These are phyloP conservation scores for Phoenix roebelenii DNA, from an alignment of 176 grass and related monocot species.

Conservation along the genomic window DNA sequence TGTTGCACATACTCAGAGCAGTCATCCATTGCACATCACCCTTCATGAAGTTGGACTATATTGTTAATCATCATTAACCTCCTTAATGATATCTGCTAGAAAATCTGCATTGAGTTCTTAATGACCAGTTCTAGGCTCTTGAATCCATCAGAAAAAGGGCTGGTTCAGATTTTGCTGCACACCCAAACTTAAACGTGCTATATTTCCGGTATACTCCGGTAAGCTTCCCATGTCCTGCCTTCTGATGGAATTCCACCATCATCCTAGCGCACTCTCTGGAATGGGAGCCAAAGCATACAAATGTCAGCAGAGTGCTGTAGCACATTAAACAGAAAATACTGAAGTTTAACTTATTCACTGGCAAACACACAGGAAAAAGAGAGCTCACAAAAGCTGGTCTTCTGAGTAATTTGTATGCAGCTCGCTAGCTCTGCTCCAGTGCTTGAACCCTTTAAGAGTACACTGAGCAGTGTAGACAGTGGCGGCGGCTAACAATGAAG, in stretches of 20 bases:
- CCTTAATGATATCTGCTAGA: too few relatives aligned
- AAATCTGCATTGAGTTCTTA: neutral
- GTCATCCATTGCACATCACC: too few relatives aligned
- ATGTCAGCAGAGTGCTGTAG: neutral
- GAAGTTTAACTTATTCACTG: too few relatives aligned
- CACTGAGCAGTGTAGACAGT: slow-evolving; percentile 78
- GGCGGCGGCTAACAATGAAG: slow-evolving; percentile 66
- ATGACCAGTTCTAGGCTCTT: slow-evolving; percentile 13
- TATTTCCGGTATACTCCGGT: slow-evolving; percentile 81
- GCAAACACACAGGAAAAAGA: neutral
- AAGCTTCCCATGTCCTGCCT: slow-evolving; percentile 64
- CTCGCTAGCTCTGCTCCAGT: slow-evolving; percentile 64
- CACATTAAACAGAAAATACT: too few relatives aligned
- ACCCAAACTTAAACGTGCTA: slow-evolving; percentile 51
- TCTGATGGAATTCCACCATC: slow-evolving; percentile 71
- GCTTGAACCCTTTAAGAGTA: slow-evolving; percentile 42
- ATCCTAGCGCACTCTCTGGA: slow-evolving; percentile 70
- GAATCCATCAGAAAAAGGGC: slow-evolving; percentile 51
- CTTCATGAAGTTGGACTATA: too few relatives aligned
- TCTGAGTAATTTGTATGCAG: slow-evolving; percentile 64
- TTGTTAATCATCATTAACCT: too few relatives aligned
- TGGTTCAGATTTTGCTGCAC: slow-evolving; percentile 48
- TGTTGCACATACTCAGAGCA: too few relatives aligned
- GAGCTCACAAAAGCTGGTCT: slow-evolving; percentile 46
- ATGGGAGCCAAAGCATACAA: neutral